Evolutionary conservation across 2,329 filamentous ascomycete genomes (phyloP), one percentile per base, ranked within the genome.

Genomic region (Elsinoe fawcettii): DNA sequence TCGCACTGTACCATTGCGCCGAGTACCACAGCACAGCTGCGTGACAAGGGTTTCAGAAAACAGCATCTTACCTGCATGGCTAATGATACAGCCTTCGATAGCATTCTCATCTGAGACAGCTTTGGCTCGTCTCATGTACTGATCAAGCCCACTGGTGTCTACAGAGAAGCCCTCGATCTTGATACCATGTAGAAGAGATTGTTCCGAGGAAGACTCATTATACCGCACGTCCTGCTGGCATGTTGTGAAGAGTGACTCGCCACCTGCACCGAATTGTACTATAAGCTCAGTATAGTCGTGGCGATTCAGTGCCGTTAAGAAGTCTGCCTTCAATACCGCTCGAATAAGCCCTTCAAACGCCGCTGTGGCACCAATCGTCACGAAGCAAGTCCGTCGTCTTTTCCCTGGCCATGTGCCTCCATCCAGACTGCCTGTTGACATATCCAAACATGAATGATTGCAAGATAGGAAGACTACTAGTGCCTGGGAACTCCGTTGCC

Each of bases 281-380:
- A 83, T 75, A 4, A 97, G 76, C 60, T 86, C 75, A 0, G 85
- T 88, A 71, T 88, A 96, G 44, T 79, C 78, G 9, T 79, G 70
- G 1, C 73, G 66, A 9, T 69, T 66, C 11, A 97, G 78, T 4
- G 78, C 75, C 5, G 74, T 63, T 60, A 95, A 76, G 66, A 93
- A 91, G 0, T 70, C 64, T 0, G 79, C 73, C 16, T 78, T 73
- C 5, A 95, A 74, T 9, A 86, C 80, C 30, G 85, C 81, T 43
- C 78, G 73, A 57, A 96, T 80, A 1, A 99, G 80, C 5, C 77
- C 71, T 55, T 80, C 77, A 72, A 99, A 99, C 18, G 86, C 82
- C 14, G 91, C 90, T 0, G 92, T 99, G 5, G 93, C 92, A 58
- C 93, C 93, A 27, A 96, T 87, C 0, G 93, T 97, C 57, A 96